A percentile compares a stretch with the other conserved stretches of the same genome.
These are phyloP conservation scores for Boletus patriciae DNA, from an alignment of 768 basidiomycete species.

Conservation along the genomic window DNA sequence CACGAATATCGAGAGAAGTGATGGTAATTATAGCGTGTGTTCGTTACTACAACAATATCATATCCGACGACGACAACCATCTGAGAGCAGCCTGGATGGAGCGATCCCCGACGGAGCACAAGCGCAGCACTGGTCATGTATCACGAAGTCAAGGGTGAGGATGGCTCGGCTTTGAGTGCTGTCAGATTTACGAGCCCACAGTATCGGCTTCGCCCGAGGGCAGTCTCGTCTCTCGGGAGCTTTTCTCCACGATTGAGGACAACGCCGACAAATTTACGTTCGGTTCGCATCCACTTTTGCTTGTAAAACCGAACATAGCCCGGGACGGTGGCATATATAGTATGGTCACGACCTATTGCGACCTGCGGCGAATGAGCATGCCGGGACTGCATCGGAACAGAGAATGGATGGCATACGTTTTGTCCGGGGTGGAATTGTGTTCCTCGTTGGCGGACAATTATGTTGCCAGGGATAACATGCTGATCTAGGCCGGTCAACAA, in stretches of 20 bases:
- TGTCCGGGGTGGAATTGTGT: slow-evolving; percentile 92
- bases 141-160: slow-evolving; percentile 12
- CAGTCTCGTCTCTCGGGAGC: slow-evolving; percentile 78
- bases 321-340: slow-evolving; percentile 85
- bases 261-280: slow-evolving; percentile 81
- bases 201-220: slow-evolving; percentile 77
- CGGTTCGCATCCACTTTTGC: slow-evolving; percentile 67
- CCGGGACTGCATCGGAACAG: not conserved
- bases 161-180: slow-evolving; percentile 20
- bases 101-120: not conserved
- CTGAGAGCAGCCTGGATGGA: not conserved
- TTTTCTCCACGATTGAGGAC: slow-evolving; percentile 80
- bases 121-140: not conserved
- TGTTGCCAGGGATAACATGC: slow-evolving; percentile 90
- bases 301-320: slow-evolving; percentile 96
- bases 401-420: slow-evolving; percentile 58
- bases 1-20: not conserved
- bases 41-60: slow-evolving; percentile 18
- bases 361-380: slow-evolving; percentile 51
- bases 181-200: slow-evolving; percentile 76
- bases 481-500: slow-evolving; percentile 58
- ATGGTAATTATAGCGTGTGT: slow-evolving; percentile 18
- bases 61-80: slow-evolving; percentile 6
- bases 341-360: slow-evolving; percentile 91
- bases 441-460: slow-evolving; percentile 93